Base-by-base conservation (phyloP, 495 filamentous ascomycete genomes). In the Staphylotrichum longicolle region DNA sequence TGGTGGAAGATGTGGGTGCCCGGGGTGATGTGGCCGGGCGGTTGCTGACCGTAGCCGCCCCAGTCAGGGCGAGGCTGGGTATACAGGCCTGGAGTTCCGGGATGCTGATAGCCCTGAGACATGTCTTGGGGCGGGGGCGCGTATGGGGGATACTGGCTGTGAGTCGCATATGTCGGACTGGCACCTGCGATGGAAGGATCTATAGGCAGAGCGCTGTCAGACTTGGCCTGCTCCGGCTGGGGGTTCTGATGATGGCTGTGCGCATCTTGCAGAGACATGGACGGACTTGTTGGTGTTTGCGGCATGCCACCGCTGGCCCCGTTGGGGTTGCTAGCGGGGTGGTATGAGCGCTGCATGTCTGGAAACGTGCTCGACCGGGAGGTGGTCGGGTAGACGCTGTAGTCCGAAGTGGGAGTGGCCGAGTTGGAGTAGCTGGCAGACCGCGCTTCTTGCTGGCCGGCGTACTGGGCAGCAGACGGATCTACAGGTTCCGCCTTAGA, bases 161-260 rank as follows among this genome's bases (percentile, higher is more conserved):
- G 85, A 3, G 49, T 54, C 68, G 90, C 86, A 70, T 96, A 96
- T 64, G 91, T 90, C 55, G 93, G 91, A 80, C 91, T 96, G 61
- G 91, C 87, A 68, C 89, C 88, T 75, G 94, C 89, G 68, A 97
- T 94, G 67, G 91, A 93, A 65, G 93, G 91, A 95, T 98, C 94
- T 97, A 96, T 89, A 89, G 91, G 92, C 80, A 94, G 85, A 85
- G 91, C 87, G 85, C 83, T 82, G 91, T 96, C 88, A 96, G 91
- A 93, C 77, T 90, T 91, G 75, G 85, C 81, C 80, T 86, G 86
- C 32, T 44, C 40, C 50, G 30, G 58, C 72, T 85, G 79, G 70
- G 82, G 79, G 70, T 81, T 27, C 20, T 27, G 81, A 78, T 88
- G 83, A 82, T 83, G 82, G 77, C 85, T 83, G 70, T 80, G 82